Evolutionary conservation across 192 early-diverging fungal genomes (phyloP), one percentile per base, ranked within the genome.

Genomic region (Backusella tarrabulga): DNA sequence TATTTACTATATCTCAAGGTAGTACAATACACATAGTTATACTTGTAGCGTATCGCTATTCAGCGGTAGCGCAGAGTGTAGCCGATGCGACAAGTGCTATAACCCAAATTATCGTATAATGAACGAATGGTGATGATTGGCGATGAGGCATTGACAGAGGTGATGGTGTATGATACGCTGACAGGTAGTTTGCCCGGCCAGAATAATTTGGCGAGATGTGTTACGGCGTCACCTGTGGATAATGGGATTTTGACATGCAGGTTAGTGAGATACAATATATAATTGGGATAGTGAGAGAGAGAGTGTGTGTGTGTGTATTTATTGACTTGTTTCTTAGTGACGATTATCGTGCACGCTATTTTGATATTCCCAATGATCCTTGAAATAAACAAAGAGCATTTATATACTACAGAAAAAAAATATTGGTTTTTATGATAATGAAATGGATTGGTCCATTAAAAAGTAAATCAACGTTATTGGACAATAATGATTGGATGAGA

Each of bases 131-230:
- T 95, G 1, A 83, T 95, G 68, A 89, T 81, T 71, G 84, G 89
- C n/a, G 93, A 95, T 78, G 92, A 93, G 68, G 78, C 79, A 23
- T 81, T 85, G 19, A 91, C 91, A 77, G 78, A 83, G 9, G 84
- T 95, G 35, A 83, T 88, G 1, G 87, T 81, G 72, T 96, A 93
- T 93, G 94, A 95, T 76, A 85, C 94, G 0, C 77, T 87, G 23
- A 91, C 90, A 4, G 93, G 91, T 15, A 46, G 34, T 8, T 77
- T 93, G 12, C 54, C 34, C 0, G 86, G 88, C 9, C 92, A 91
- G 72, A 80, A 86, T 52, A 81, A 80, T 8, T 60, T 83, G 72
- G 85, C 91, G n/a, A 80, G 90, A 35, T 87, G 88, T 63, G 73
- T 93, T 9, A 86, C 89, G 2, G 84, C 92, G 0, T 92, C 91